phyloP scores from a whole-genome alignment of 2,329 filamentous ascomycete genomes.

The Fusarium coffeatum region DNA sequence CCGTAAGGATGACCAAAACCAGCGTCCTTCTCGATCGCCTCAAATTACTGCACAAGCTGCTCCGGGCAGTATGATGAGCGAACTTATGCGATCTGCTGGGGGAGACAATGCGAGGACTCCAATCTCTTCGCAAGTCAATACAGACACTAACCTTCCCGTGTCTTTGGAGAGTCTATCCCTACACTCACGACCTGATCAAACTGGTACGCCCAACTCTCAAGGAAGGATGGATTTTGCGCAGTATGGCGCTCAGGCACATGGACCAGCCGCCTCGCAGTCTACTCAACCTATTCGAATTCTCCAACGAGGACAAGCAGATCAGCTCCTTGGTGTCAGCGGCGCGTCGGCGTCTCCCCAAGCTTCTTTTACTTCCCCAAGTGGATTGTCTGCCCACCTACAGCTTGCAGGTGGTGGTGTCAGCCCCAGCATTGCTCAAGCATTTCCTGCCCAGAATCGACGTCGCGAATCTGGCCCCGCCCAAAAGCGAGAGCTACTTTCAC shows the following conservation, averaged over 20 bases:
- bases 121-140: conserved; percentile 25
- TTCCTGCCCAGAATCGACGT: conserved; percentile 36
- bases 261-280: conserved; percentile 14
- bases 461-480: conserved; percentile 49
- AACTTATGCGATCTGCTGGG: conserved; percentile 35
- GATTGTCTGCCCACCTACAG: conserved; percentile 32
- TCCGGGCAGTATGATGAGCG: conserved; percentile 38
- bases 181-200: conserved; percentile 27
- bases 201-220: conserved; percentile 27
- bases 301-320: conserved; percentile 50
- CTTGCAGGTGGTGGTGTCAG: conserved; percentile 32
- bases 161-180: conserved; percentile 42
- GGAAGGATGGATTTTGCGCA: conserved; percentile 32
- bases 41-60: conserved; percentile 18
- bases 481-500: conserved; percentile 63
- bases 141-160: conserved; percentile 28
- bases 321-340: conserved; percentile 31
- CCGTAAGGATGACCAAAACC: conserved; percentile 53
- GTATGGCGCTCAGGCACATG: conserved; percentile 24
- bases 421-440: conserved; percentile 32
- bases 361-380: conserved; percentile 41
- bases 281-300: conserved; percentile 51
- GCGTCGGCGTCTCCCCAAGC: conserved; percentile 37
- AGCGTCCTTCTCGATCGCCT: conserved; percentile 13
- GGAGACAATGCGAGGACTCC: conserved; percentile 20